Evolutionary conservation across 2,329 filamentous ascomycete species (phyloP).

Genomic region (Alternaria novae-zelandiae): DNA sequence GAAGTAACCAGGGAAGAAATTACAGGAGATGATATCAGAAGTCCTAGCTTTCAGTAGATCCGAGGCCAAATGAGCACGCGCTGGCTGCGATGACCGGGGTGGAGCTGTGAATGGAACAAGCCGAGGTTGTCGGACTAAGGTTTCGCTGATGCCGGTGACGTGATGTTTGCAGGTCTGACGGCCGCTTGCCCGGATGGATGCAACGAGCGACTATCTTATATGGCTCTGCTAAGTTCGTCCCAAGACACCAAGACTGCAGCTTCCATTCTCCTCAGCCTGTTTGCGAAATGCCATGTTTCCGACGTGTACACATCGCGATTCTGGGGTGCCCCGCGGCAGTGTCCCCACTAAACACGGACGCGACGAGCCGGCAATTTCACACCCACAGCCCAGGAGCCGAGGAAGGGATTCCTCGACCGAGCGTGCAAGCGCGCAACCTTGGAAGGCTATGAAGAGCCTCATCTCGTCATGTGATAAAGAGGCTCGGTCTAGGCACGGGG

Average conservation of each 20-base stretch:
- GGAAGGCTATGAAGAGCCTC: background rate
- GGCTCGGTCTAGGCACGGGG: background rate
- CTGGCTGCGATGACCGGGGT: constrained; percentile 24
- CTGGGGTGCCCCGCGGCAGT: constrained; percentile 7
- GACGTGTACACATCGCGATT: background rate
- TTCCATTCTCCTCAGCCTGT: background rate
- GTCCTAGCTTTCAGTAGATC: constrained; percentile 24
- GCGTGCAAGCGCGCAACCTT: background rate
- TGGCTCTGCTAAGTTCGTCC: background rate
- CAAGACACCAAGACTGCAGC: background rate
- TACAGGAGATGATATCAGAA: constrained; percentile 17
- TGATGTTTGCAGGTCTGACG: constrained; percentile 1
- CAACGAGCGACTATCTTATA: background rate
- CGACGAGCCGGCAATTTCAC: constrained; percentile 5
- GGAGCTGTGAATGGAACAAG: constrained; percentile 18
- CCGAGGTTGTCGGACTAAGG: constrained; percentile 20
- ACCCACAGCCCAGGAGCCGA: constrained; percentile 3
- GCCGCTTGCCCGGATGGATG: constrained; percentile 14
- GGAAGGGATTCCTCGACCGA: constrained; percentile 3
- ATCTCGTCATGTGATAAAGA: background rate
- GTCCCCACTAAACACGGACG: constrained; percentile 10
- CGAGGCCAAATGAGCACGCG: constrained; percentile 30
- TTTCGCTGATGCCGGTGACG: constrained; percentile 15
- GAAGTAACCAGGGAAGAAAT: constrained; percentile 11
- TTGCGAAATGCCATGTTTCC: background rate